These are phyloP conservation scores for Fusarium nodosum DNA, from an alignment of 2,329 filamentous ascomycete genomes.

Conservation along the genomic window DNA sequence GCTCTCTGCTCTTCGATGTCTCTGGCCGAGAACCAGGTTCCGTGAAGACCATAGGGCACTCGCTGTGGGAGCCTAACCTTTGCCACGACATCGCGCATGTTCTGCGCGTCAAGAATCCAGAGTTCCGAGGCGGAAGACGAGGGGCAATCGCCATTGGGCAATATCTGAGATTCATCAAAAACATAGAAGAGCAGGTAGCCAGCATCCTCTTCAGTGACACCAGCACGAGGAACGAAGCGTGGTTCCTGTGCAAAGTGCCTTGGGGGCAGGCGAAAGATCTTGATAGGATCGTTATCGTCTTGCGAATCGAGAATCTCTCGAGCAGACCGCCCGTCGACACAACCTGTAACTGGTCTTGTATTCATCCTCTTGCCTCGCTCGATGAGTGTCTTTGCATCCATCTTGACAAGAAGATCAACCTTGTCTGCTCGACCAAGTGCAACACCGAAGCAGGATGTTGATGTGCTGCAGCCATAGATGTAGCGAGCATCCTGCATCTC, in stretches of 20 bases:
- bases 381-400: conserved; percentile 69
- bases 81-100: conserved; percentile 72
- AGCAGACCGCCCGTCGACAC: conserved; percentile 70
- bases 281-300: conserved; percentile 67
- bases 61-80: conserved; percentile 72
- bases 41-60: conserved; percentile 78
- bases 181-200: conserved; percentile 77
- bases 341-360: conserved; percentile 67
- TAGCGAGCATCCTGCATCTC: conserved; percentile 71
- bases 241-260: conserved; percentile 77
- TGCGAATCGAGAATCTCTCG: conserved; percentile 63
- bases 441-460: conserved; percentile 67
- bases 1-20: conserved; percentile 64
- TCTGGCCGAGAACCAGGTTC: conserved; percentile 69
- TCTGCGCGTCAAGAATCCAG: conserved; percentile 75
- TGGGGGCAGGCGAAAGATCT: conserved; percentile 71
- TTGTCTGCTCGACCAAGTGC: conserved; percentile 75
- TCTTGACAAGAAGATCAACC: conserved; percentile 74
- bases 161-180: conserved; percentile 76
- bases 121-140: conserved; percentile 68
- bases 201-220: conserved; percentile 68
- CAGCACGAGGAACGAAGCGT: conserved; percentile 68
- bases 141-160: conserved; percentile 61
- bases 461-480: conserved; percentile 76
- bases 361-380: conserved; percentile 61